Evolutionary conservation across 208 protist species (phyloP).

Genomic region (Spongospora subterranea): DNA sequence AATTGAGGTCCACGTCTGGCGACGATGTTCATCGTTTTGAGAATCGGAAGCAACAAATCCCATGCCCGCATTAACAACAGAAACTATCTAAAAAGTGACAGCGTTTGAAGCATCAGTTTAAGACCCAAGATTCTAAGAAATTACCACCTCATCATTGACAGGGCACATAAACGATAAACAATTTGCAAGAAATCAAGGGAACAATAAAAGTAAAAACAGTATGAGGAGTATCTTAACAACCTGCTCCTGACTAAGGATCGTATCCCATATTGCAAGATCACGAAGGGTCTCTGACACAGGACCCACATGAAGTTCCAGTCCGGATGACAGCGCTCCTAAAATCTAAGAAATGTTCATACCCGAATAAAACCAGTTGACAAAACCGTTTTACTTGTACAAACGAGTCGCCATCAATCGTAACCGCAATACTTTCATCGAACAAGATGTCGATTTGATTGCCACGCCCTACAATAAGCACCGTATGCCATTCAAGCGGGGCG

Average conservation of each 20-base stretch:
- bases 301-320: neutral
- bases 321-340: neutral
- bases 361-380: neutral
- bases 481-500: no score
- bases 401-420: no score
- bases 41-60: conserved; percentile 5
- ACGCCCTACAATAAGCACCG: neutral
- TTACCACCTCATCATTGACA: neutral
- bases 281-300: neutral
- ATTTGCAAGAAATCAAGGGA: no score
- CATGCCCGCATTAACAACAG: conserved; percentile 16
- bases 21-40: conserved; percentile 2
- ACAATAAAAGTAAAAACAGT: no score
- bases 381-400: no score
- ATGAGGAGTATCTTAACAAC: no score
- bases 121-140: neutral
- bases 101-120: no score
- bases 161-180: no score
- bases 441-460: neutral
- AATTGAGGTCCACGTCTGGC: neutral
- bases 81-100: neutral
- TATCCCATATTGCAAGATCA: conserved; percentile 27
- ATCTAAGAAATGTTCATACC: neutral
- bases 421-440: no score
- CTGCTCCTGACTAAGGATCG: neutral